Base-by-base conservation (phyloP, 1,284 basidiomycete species). In the Athelia psychrophila region DNA sequence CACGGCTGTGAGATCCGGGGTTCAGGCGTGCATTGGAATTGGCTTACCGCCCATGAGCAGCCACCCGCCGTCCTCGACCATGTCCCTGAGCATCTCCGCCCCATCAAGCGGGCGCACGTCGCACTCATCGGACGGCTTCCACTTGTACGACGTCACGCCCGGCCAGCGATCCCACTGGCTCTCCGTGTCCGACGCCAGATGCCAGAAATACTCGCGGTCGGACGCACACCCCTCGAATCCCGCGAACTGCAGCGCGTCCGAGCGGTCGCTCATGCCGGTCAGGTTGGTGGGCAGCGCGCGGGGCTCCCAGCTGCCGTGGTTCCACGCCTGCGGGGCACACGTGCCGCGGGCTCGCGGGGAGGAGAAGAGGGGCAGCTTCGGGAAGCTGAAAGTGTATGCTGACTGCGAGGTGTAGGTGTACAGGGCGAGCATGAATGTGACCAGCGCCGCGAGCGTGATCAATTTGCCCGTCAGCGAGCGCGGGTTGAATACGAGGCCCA, bases 41-140 rank as follows among this genome's bases (percentile, higher is more conserved):
- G 35, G 67, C 78, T 54, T 62, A 82, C 81, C 81, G 38, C 84
- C 84, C 8, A 86, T 64, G 15, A 86, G 58, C 19, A 86, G 68
- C 84, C 84, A 86, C 2, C 84, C 84, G 16, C 84, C 84, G n/a
- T 79, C 68, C 60, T 85, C 76, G n/a, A 84, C 81, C 57, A 86
- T 65, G 56, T 81, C 75, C 51, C 66, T 71, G 23, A 84, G 69
- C 44, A 86, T 65, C 15, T 65, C 65, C 30, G 69, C 72, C 12
- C 66, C 59, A 48, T 71, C 60, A 53, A 82, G 65, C 16, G 70
- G 68, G 20, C 68, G 66, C 16, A 77, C 58, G 3, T 71, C 57
- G 57, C 81, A 84, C 6, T 57, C 55, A 5, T 65, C 61, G 2
- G 69, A 65, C 2, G 83, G 80, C 0, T 65, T 58, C 83, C 83